These are phyloP conservation scores for Baeospora myosura DNA, from an alignment of 1,284 basidiomycete genomes.

Conservation along the genomic window DNA sequence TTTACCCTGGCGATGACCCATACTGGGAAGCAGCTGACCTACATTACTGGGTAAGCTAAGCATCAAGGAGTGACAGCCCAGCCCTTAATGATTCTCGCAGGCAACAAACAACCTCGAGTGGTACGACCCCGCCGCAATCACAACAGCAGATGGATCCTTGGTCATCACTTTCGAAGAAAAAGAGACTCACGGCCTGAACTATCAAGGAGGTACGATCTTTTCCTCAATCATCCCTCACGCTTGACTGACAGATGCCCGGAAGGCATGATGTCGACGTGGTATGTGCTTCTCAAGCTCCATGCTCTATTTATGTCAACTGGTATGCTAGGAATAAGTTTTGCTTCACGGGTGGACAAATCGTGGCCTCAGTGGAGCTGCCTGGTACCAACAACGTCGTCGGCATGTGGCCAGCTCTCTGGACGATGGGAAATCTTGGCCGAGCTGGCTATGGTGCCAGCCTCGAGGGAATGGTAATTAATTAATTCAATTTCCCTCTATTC, in stretches of 20 bases:
- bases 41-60: constrained; percentile 37
- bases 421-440: constrained; percentile 60
- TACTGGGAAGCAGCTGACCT: constrained; percentile 47
- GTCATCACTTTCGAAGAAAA: constrained; percentile 55
- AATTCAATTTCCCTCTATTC: neutral
- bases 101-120: constrained; percentile 51
- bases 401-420: constrained; percentile 58
- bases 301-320: constrained; percentile 8
- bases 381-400: constrained; percentile 48
- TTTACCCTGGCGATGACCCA: constrained; percentile 38
- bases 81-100: too few species aligned
- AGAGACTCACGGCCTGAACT: constrained; percentile 49
- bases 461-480: constrained; percentile 26
- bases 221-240: neutral
- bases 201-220: too few species aligned
- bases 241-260: constrained; percentile 41
- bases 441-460: constrained; percentile 39
- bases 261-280: constrained; percentile 32
- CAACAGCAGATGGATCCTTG: constrained; percentile 59
- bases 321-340: constrained; percentile 64
- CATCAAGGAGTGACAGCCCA: too few species aligned
- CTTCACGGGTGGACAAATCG: constrained; percentile 63
- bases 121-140: constrained; percentile 62
- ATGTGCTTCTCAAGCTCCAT: constrained; percentile 7
- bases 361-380: constrained; percentile 58